phyloP scores from a whole-genome alignment of 208 protist genomes.

The Leishmania guyanensis region DNA sequence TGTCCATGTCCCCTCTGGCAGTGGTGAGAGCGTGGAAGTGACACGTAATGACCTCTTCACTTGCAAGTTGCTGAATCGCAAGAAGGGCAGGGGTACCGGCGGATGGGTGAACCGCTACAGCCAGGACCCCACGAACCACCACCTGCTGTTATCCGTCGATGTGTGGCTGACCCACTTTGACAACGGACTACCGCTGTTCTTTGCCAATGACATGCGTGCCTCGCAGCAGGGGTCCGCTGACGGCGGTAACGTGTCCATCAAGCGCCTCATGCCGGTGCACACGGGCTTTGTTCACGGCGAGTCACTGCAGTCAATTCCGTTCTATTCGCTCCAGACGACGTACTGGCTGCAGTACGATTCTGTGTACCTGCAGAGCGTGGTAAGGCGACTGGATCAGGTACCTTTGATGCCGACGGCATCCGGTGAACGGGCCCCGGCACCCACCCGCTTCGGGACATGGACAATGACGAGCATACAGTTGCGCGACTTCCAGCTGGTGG shows the following conservation, averaged over 20 bases:
- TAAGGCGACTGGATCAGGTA: neutral
- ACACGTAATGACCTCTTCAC: constrained; percentile 20
- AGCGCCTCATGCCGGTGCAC: constrained; percentile 23
- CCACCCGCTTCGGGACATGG: constrained; percentile 13
- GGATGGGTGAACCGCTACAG: neutral
- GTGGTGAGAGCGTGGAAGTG: neutral
- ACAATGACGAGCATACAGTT: constrained; percentile 9
- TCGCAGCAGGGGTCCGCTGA: neutral
- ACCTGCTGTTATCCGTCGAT: constrained; percentile 19
- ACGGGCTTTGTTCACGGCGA: constrained; percentile 19
- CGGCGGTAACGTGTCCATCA: neutral
- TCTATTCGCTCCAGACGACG: constrained; percentile 6
- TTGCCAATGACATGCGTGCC: neutral
- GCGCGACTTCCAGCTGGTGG: constrained; percentile 24
- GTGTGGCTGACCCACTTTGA: constrained; percentile 21
- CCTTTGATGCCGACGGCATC: neutral
- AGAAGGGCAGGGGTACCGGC: neutral
- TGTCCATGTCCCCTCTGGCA: neutral
- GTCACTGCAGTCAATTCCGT: constrained; percentile 15
- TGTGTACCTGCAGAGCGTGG: constrained; percentile 8
- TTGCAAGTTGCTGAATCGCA: constrained; percentile 8
- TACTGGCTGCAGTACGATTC: constrained; percentile 31
- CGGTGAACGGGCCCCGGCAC: neutral
- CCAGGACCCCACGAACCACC: neutral
- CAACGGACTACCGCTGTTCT: constrained; percentile 2